A percentile compares a stretch with the other conserved stretches of the same genome.
phyloP scores from a whole-genome alignment of 2,329 filamentous ascomycete species.

The Xylaria sp. region DNA sequence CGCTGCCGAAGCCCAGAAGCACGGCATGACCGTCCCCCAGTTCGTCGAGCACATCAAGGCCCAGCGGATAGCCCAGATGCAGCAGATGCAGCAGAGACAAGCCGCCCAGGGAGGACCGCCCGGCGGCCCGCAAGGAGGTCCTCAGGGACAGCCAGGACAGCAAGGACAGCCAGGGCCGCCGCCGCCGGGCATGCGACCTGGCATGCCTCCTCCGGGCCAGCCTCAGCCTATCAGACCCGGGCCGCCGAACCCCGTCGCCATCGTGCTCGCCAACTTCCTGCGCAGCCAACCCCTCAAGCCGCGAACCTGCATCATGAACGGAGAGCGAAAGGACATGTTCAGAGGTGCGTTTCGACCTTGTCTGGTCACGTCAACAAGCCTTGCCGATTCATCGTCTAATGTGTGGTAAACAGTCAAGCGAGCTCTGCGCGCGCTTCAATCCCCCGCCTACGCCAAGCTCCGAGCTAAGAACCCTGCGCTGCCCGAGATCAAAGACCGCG shows the following conservation, averaged over 20 bases:
- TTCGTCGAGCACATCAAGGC: conserved; percentile 78
- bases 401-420: conserved; percentile 77
- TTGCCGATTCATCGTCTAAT: conserved; percentile 35
- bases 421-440: conserved; percentile 88
- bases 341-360: conserved; percentile 69
- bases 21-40: conserved; percentile 84
- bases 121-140: conserved; percentile 20
- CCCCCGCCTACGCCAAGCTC: conserved; percentile 89
- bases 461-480: conserved; percentile 89
- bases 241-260: conserved; percentile 86
- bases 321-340: conserved; percentile 98
- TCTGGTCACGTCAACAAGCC: conserved; percentile 4
- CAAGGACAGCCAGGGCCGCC: conserved; percentile 48
- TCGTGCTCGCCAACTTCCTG: conserved; percentile 90
- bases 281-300: conserved; percentile 85
- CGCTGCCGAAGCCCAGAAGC: conserved; percentile 82
- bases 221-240: conserved; percentile 77
- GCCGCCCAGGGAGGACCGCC: conserved; percentile 49
- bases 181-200: conserved; percentile 44
- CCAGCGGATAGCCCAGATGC: conserved; percentile 62
- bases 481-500: conserved; percentile 86
- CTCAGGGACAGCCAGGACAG: conserved; percentile 20
- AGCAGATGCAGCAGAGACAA: conserved; percentile 54
- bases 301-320: conserved; percentile 91
- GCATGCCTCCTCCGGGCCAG: conserved; percentile 53